These are phyloP conservation scores for Schwanniomyces polymorphus DNA, from an alignment of 805 yeast species.

Conservation along the genomic window DNA sequence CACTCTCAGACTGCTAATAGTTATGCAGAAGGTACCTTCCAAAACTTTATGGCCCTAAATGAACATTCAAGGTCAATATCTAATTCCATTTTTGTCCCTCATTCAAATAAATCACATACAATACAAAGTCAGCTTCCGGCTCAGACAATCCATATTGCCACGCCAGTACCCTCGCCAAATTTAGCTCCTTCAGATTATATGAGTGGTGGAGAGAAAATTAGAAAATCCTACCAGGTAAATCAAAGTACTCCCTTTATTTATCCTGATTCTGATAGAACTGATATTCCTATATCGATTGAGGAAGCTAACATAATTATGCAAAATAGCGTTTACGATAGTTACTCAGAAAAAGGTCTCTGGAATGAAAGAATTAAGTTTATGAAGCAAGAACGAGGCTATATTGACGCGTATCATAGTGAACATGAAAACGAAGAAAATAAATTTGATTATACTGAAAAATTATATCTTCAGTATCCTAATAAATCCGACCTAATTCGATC, in stretches of 20 bases:
- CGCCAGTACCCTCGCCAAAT: conserved; percentile 88
- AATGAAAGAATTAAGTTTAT: conserved; percentile 68
- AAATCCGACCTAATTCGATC: conserved; percentile 37
- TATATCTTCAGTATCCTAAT: conserved; percentile 29
- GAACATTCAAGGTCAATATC: conserved; percentile 54
- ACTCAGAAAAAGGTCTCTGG: conserved; percentile 72
- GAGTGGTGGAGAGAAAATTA: conserved; percentile 48
- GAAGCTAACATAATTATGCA: conserved; percentile 77
- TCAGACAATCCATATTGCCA: conserved; percentile 69
- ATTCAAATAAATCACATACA: conserved; percentile 48
- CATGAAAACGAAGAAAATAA: conserved; percentile 11
- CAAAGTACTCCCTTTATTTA: conserved; percentile 66
- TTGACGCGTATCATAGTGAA: conserved; percentile 18
- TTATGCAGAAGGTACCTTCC: conserved; percentile 9
- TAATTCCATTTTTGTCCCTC: conserved; percentile 58
- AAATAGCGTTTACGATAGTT: conserved; percentile 61
- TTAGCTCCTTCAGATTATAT: conserved; percentile 42
- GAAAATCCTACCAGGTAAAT: conserved; percentile 63
- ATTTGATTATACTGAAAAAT: conserved; percentile 27
- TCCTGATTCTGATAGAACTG: conserved; percentile 45
- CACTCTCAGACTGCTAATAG: not conserved
- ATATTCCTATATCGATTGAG: conserved; percentile 69
- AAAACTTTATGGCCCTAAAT: conserved; percentile 38
- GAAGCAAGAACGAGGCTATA: conserved; percentile 65
- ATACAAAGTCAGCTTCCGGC: conserved; percentile 48